These are phyloP conservation scores for Rhipidocladum racemiflorum DNA, from an alignment of 176 grass and related monocot genomes.

Conservation along the genomic window DNA sequence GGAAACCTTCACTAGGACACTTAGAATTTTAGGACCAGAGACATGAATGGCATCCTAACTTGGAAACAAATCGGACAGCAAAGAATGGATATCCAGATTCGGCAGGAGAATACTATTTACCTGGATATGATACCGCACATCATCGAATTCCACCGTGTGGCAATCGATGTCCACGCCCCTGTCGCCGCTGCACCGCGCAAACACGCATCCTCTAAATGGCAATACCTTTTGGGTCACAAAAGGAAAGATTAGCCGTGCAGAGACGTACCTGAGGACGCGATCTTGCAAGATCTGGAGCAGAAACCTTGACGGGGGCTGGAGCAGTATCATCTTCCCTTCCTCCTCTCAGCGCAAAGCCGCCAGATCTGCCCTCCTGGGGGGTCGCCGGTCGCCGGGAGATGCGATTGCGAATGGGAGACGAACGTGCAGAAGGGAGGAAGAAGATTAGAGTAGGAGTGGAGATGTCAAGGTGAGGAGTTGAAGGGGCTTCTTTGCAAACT, in stretches of 20 bases:
- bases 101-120: slow-evolving; percentile 24
- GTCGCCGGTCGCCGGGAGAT: slow-evolving; percentile 21
- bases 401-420: slow-evolving; percentile 13
- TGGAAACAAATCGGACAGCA: not conserved
- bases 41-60: not conserved
- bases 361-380: not conserved
- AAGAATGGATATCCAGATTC: not conserved
- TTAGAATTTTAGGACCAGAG: not conserved
- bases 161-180: slow-evolving; percentile 95
- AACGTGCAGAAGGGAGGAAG: slow-evolving; percentile 22
- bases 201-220: not conserved
- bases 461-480: not conserved
- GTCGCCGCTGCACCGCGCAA: slow-evolving; percentile 51
- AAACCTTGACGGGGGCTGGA: slow-evolving; percentile 91
- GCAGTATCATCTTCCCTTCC: slow-evolving; percentile 89
- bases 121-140: slow-evolving; percentile 96
- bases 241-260: not conserved
- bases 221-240: not conserved
- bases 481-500: slow-evolving; percentile 22
- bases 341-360: slow-evolving; percentile 8
- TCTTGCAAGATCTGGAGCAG: slow-evolving; percentile 96
- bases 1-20: slow-evolving; percentile 6
- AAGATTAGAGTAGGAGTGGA: not conserved
- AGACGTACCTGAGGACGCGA: slow-evolving; percentile 67
- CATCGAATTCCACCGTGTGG: slow-evolving; percentile 94